Evolutionary conservation across 2,329 filamentous ascomycete genomes (phyloP).

Genomic region (Metarhizium album): DNA sequence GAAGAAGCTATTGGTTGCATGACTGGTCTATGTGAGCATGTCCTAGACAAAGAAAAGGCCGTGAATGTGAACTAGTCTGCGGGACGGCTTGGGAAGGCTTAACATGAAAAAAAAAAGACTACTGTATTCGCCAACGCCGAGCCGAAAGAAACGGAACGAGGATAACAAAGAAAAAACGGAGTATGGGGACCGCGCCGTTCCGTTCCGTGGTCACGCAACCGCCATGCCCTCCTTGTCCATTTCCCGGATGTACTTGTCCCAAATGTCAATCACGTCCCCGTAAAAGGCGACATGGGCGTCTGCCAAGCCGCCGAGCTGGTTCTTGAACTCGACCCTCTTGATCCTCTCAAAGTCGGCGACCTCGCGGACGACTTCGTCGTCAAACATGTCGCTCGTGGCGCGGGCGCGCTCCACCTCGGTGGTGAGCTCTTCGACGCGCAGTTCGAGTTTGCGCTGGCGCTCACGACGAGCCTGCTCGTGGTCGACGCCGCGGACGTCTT

Average conservation of each 20-base stretch:
- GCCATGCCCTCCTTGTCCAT: conserved; percentile 58
- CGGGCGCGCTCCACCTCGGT: conserved; percentile 81
- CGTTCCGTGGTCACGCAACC: no score
- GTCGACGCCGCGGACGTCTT: conserved; percentile 93
- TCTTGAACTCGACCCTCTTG: conserved; percentile 86
- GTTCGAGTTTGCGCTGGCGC: conserved; percentile 77
- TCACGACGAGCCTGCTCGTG: conserved; percentile 87
- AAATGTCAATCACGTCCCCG: conserved; percentile 64
- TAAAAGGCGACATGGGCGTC: conserved; percentile 86
- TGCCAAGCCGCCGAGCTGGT: conserved; percentile 72
- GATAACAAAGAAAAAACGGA: no score
- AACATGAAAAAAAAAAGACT: not conserved
- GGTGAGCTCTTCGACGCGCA: conserved; percentile 86
- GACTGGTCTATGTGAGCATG: not conserved
- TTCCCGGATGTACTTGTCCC: conserved; percentile 82
- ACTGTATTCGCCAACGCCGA: conserved; percentile 4
- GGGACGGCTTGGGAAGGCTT: no score
- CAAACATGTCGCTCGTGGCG: conserved; percentile 81
- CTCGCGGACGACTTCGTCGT: conserved; percentile 90
- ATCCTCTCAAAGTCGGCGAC: conserved; percentile 92
- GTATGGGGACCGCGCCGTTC: no score
- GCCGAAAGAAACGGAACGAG: conserved; percentile 1
- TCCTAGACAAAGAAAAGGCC: no score
- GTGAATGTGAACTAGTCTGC: no score
- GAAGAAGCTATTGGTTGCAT: not conserved